phyloP scores from a whole-genome alignment of 2,329 filamentous ascomycete species.

The Scedosporium minutisporum region DNA sequence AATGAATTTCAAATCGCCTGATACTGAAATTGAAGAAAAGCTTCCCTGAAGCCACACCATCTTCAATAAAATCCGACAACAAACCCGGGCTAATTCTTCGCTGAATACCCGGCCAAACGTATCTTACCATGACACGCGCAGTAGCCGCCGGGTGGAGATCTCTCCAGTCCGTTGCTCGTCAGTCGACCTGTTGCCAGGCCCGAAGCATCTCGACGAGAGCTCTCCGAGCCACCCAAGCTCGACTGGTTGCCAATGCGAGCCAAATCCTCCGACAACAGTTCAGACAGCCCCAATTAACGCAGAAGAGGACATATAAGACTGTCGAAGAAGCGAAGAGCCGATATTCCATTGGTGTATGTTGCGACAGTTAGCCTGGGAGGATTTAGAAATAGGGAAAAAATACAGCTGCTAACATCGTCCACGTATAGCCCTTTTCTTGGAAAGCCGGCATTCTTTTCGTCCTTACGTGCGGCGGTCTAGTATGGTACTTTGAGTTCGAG shows the following conservation, averaged over 20 bases:
- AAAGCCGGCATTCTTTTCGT: conserved; percentile 84
- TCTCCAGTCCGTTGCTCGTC: not conserved
- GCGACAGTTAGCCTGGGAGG: not conserved
- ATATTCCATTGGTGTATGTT: conserved; percentile 44
- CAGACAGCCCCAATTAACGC: not conserved
- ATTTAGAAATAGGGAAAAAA: not conserved
- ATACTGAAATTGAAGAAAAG: not conserved
- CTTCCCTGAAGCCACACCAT: not conserved
- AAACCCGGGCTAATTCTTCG: not conserved
- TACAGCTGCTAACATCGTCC: conserved; percentile 8
- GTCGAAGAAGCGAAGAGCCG: conserved; percentile 51
- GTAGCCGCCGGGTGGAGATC: not conserved
- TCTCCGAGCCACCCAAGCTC: conserved; percentile 5
- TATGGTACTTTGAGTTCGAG: conserved; percentile 87
- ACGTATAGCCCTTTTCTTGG: conserved; percentile 75
- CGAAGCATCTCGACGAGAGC: conserved; percentile 6
- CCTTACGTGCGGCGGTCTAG: conserved; percentile 62
- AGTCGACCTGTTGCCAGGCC: not conserved
- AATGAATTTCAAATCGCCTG: conserved; percentile 5
- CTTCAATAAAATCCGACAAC: not conserved
- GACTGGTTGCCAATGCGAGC: conserved; percentile 14
- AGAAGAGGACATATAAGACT: conserved; percentile 33
- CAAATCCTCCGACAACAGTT: not conserved
- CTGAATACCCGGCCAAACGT: not conserved
- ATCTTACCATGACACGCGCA: conserved; percentile 2